Base-by-base conservation (phyloP, 2,329 filamentous ascomycete genomes). In the Arthrobotrys pseudoclavata region DNA sequence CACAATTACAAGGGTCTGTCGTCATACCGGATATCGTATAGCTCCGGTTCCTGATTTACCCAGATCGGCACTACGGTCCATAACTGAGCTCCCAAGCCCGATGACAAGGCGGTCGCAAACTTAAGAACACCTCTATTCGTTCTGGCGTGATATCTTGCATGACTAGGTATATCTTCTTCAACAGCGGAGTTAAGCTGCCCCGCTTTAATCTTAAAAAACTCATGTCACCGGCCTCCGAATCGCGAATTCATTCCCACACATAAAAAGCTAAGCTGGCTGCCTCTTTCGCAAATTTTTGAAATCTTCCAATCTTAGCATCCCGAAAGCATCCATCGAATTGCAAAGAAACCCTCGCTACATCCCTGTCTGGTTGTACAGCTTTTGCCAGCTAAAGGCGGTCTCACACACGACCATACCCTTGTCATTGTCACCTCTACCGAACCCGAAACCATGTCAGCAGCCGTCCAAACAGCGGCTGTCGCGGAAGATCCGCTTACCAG, bases 101-200 rank as follows among this genome's bases (percentile, higher is more conserved):
- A 34, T 22, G n/a, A 29, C 52, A 57, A 57, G 52, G 29, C 63
- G 50, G 22, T 61, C 53, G 34, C n/a, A 45, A 55, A 47, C n/a
- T 45, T 45, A 40, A 40, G 37, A 61, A 60, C n/a, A 52, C 31
- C 48, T 68, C 22, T 22, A 64, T 61, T 48, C 18, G 53, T 24
- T 45, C 72, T 76, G 72, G 72, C 66, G 72, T 70, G 72, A 76
- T 67, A 76, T 76, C 66, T 53, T 67, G 62, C 53, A 72, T 64
- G 15, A 24, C 24, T 15, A 31, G 24, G 47, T 18, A 3, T 47
- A 57, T 45, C 45, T 48, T 50, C 37, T 45, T 62, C 13, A 20
- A 57, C 15, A 34, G 55, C 62, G 45, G 53, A 42, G 66, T 55
- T 48, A 60, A 52, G 50, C 66, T 76, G 72, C 72, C 67, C 72